phyloP scores from a whole-genome alignment of 2,329 filamentous ascomycete species.

The Pseudogymnoascus sp. region DNA sequence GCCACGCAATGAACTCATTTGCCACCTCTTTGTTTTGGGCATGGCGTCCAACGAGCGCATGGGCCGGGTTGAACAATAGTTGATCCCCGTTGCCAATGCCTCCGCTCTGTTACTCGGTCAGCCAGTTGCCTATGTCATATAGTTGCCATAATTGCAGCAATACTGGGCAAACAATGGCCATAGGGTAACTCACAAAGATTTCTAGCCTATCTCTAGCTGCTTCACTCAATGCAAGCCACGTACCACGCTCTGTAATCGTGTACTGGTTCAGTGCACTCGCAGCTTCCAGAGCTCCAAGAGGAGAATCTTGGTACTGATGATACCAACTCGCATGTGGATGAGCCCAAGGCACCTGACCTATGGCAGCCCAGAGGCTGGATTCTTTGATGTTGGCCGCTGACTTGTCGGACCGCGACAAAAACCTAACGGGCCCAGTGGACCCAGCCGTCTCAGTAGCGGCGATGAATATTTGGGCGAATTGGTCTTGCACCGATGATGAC shows the following conservation, averaged over 20 bases:
- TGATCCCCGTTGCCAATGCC: constrained; percentile 32
- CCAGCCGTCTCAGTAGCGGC: constrained; percentile 29
- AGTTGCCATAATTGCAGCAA: background rate
- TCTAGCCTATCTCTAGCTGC: constrained; percentile 29
- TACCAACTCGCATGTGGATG: constrained; percentile 40
- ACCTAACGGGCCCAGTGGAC: constrained; percentile 32
- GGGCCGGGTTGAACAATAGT: constrained; percentile 37
- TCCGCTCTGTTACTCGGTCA: constrained; percentile 25
- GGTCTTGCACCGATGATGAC: constrained; percentile 25
- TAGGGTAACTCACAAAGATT: constrained; percentile 27
- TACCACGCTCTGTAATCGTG: constrained; percentile 41
- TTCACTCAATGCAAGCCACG: constrained; percentile 34
- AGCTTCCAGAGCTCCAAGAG: constrained; percentile 37
- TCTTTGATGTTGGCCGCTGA: constrained; percentile 45
- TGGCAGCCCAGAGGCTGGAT: constrained; percentile 37
- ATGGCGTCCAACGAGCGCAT: constrained; percentile 33
- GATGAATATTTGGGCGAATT: constrained; percentile 32
- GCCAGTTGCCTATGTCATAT: background rate
- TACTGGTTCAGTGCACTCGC: constrained; percentile 38
- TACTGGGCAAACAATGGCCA: too few species aligned
- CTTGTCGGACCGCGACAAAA: constrained; percentile 41
- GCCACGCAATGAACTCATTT: constrained; percentile 34
- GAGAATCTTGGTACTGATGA: constrained; percentile 39
- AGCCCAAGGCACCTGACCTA: constrained; percentile 42
- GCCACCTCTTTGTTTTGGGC: constrained; percentile 31